Conservation (phyloP, 2,329 filamentous ascomycete species). For the Pyrenochaeta sp. region DNA sequence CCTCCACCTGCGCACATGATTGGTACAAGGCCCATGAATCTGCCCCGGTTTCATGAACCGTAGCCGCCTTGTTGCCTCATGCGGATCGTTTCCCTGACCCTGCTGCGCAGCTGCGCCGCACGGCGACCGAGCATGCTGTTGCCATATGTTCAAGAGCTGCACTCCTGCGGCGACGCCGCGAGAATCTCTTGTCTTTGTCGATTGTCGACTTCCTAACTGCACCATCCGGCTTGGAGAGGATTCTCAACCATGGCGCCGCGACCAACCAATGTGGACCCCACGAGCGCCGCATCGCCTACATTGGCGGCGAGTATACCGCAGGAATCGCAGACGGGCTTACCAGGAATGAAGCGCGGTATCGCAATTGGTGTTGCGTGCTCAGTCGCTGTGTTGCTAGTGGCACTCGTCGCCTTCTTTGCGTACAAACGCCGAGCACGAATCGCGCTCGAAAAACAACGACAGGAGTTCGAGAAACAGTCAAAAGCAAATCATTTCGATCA, state of each 20-base stretch:
- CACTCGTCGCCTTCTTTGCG: slow-evolving; percentile 28
- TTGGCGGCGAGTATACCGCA: slow-evolving; percentile 1
- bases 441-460: slow-evolving; percentile 7
- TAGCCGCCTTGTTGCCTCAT: slow-evolving; percentile 11
- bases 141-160: slow-evolving; percentile 8
- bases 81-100: slow-evolving; percentile 4
- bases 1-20: slow-evolving; percentile 4
- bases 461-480: slow-evolving; percentile 6
- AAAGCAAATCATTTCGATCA: slow-evolving; percentile 7
- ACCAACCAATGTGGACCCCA: neutral
- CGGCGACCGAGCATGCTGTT: neutral
- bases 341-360: slow-evolving; percentile 40
- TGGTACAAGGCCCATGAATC: slow-evolving; percentile 7
- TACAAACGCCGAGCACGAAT: slow-evolving; percentile 26
- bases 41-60: slow-evolving; percentile 3
- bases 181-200: neutral
- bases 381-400: slow-evolving; percentile 29
- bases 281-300: neutral
- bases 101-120: slow-evolving; percentile 17
- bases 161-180: slow-evolving; percentile 5
- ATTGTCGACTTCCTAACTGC: neutral
- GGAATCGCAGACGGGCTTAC: slow-evolving; percentile 19
- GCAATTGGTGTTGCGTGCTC: slow-evolving; percentile 36
- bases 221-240: neutral
- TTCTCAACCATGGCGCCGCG: slow-evolving; percentile 5